Base-by-base conservation (phyloP, 306 rosid genomes). In the Rubus parviflorus region DNA sequence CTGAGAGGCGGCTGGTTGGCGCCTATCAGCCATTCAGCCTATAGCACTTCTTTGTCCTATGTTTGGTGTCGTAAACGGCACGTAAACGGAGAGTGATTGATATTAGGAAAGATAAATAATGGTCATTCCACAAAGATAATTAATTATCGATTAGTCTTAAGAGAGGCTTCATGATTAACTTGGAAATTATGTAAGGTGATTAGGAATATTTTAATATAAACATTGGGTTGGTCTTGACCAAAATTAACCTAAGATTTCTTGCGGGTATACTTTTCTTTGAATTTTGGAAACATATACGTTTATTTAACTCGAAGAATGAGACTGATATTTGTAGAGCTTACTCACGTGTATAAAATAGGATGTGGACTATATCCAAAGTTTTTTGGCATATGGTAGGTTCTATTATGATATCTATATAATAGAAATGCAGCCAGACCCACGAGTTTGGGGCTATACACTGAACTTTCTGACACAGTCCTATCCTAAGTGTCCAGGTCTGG, bases 41-140 rank as follows among this genome's bases (percentile, higher is more conserved):
- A 3, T 9, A 22, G 25, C 43, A n/a, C 68, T 68, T 47, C 0
- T 66, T 64, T 65, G 70, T 81, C 73, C 72, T 25, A 49, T 45
- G 73, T 41, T 77, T 37, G 74, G 37, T 17, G 78, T 56, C 88
- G 88, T 84, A 58, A 84, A 81, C 78, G 85, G 81, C 81, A 81
- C 88, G 88, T 48, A 77, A 84, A 38, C 11, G 68, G 70, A 65
- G 70, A 43, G 23, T 53, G 37, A 14, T 64, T 43, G 82, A 68
- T 57, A 61, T 60, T 23, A 8, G 40, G 57, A 4, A 57, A 73
- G 19, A 68, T 11, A 7, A 51, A 6, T 16, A 72, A 72, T 72
- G 53, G 67, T 15, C 68, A 73, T 42, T 54, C 42, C 68, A 25
- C 30, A 25, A 22, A n/a, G 65, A 8, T 10, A 40, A 22, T 49